Evolutionary conservation across 805 yeast species (phyloP), one percentile per base, ranked within the genome.

Genomic region (Hanseniaspora guilliermondii): DNA sequence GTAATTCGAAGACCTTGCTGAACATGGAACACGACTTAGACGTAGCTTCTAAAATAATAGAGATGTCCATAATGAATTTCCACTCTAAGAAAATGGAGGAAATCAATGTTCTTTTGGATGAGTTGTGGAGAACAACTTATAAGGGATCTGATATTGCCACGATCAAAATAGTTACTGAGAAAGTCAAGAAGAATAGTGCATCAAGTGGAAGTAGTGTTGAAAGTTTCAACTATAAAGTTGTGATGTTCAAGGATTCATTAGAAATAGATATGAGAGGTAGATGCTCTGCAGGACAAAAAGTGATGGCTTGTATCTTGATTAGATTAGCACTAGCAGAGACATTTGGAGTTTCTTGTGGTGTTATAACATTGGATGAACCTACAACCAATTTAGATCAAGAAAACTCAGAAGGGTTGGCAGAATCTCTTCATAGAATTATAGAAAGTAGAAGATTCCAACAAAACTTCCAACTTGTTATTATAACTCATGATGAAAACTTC

Each of bases 191-290:
- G 45, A 58, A 64, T 14, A 66, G 75, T 24, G 16, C 42, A 22
- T 7, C 47, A 44, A 44, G 47, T 22, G 42, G 42, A 9, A 39
- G 42, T 9, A 77, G 78, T 41, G 46, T 49, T 9, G 71, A 94
- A 56, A 78, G 93, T 1, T 91, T 89, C 66, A 89, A 91, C 64
- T 91, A 91, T 64, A 73, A 97, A 38, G 97, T 93, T 19, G 95
- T 89, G 22, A 93, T 93, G 98, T 81, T 82, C 56, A 93, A 93
- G 65, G 87, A 85, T 62, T 91, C 85, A 56, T 85, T 82, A 1
- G 97, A 93, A 66, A 71, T 93, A 47, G 99, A 93, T 64, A 93
- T 93, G 99, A 77, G 99, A 58, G 99, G 98, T 0, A 72, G 98
- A 56, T 93, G 99, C 66, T 87, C 96, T 1, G 97, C 98, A 0